Conservation (phyloP, 768 basidiomycete genomes). For the Panaeolus cyanescens region DNA sequence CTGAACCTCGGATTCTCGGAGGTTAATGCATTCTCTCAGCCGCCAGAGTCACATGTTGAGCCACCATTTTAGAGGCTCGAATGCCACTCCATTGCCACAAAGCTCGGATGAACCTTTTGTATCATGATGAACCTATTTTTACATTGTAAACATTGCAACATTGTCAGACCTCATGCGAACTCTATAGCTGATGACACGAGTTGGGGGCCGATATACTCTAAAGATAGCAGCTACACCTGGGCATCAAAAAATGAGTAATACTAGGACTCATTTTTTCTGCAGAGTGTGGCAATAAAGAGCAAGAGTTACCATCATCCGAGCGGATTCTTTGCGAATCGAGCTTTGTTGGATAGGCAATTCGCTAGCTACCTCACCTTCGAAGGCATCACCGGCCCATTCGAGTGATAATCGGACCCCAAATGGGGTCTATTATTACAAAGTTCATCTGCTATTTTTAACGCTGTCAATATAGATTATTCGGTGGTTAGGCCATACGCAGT, state of each 20-base stretch:
- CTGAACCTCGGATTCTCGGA: not conserved
- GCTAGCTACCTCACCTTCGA: too few relatives aligned
- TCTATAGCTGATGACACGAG: not conserved
- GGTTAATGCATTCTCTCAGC: not conserved
- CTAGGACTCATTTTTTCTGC: too few relatives aligned
- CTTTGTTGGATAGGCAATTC: too few relatives aligned
- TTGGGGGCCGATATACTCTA: not conserved
- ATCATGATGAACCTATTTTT: not conserved
- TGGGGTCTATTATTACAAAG: not conserved
- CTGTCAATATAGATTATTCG: not conserved
- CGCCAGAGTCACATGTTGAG: not conserved
- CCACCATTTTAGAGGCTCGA: not conserved
- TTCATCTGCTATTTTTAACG: not conserved
- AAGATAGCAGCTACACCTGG: not conserved
- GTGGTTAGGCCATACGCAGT: too few relatives aligned
- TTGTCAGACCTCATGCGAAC: not conserved
- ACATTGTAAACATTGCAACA: not conserved
- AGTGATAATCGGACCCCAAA: not conserved
- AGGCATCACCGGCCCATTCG: too few relatives aligned
- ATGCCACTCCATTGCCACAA: not conserved
- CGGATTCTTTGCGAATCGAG: too few relatives aligned
- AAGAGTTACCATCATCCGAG: too few relatives aligned
- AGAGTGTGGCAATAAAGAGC: not conserved
- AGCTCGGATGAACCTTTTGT: not conserved
- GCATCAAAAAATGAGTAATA: too few relatives aligned